Percentiles rank a stretch among this genome's conserved stretches.
Conservation (phyloP, 2,329 filamentous ascomycete genomes). For the Incumbomyces lentus region DNA sequence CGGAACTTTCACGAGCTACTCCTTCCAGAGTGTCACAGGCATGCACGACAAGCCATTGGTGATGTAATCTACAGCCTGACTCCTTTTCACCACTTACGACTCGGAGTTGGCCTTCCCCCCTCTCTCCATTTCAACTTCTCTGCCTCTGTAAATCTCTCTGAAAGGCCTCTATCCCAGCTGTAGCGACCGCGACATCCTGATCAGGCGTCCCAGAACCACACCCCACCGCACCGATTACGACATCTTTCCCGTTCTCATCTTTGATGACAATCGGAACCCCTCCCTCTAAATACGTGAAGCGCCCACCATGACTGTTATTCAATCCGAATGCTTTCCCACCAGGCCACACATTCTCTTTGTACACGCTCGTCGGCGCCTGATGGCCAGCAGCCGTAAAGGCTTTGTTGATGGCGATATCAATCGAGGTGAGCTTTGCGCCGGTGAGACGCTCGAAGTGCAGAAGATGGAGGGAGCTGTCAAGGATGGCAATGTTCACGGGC, state of each 20-base stretch:
- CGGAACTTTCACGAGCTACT: too few species aligned
- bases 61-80: too few species aligned
- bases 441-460: conserved; percentile 37
- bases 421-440: conserved; percentile 46
- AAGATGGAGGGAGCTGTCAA: conserved; percentile 27
- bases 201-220: conserved; percentile 45
- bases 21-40: too few species aligned
- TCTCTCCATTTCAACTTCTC: conserved; percentile 10
- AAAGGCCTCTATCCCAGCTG: conserved; percentile 42
- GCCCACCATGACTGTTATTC: conserved; percentile 40
- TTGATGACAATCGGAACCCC: conserved; percentile 41
- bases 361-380: conserved; percentile 40
- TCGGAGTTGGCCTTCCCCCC: conserved; percentile 33
- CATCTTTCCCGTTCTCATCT: conserved; percentile 24
- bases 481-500: conserved; percentile 23
- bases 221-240: conserved; percentile 44
- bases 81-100: conserved; percentile 26
- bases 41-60: too few species aligned
- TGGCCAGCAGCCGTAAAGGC: conserved; percentile 49
- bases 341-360: conserved; percentile 45
- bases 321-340: conserved; percentile 41
- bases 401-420: conserved; percentile 42
- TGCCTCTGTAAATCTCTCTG: conserved; percentile 23
- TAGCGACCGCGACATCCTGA: conserved; percentile 45
- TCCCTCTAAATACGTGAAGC: conserved; percentile 45